Evolutionary conservation across 1,284 basidiomycete genomes (phyloP).

Genomic region (Austropuccinia psidii): DNA sequence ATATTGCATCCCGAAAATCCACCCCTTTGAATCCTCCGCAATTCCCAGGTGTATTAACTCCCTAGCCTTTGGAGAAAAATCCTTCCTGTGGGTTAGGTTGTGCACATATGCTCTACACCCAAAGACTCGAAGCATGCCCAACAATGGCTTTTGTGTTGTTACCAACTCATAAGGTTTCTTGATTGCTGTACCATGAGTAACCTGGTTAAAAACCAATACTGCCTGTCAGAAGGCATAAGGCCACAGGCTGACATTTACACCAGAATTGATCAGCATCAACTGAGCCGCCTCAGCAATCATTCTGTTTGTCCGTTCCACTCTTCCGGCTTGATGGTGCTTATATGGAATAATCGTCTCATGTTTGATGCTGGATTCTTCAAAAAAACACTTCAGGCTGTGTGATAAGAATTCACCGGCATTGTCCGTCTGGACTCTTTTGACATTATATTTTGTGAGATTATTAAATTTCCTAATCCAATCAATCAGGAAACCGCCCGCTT

Average conservation of each 20-base stretch:
- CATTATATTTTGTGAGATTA: no score
- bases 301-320: background rate
- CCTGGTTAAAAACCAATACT: background rate
- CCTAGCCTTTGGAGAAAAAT: background rate
- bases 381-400: no score
- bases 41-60: background rate
- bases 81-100: background rate
- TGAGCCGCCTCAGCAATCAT: no score
- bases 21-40: background rate
- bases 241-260: background rate
- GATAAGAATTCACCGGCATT: no score
- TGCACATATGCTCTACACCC: slow-evolving; percentile 1
- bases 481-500: no score
- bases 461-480: no score
- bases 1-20: background rate
- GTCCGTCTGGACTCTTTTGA: no score
- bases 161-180: background rate
- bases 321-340: slow-evolving; percentile 2
- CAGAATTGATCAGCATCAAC: background rate
- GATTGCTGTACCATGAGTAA: background rate
- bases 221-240: background rate
- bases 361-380: no score
- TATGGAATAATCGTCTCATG: background rate
- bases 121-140: background rate
- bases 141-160: background rate